These are phyloP conservation scores for Eutrema japonicum DNA, from an alignment of 345 rosid genomes.

Conservation along the genomic window DNA sequence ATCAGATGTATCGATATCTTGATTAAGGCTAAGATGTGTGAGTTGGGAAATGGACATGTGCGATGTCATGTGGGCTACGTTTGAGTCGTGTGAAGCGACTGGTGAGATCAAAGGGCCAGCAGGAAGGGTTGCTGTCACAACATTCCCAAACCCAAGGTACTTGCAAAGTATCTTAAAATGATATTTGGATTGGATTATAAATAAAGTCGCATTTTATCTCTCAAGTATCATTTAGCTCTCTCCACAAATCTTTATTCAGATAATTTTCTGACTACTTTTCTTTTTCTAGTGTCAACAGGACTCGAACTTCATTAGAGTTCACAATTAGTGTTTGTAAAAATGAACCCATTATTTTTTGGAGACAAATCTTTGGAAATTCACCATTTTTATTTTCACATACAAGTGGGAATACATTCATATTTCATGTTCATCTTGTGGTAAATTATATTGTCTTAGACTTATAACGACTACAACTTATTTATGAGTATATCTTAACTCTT, in stretches of 20 bases:
- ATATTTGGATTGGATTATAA: no score
- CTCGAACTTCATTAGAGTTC: conserved; percentile 25
- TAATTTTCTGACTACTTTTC: no score
- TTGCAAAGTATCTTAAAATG: no score
- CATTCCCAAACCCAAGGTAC: no score
- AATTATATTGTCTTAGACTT: background rate
- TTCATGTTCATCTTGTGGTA: background rate
- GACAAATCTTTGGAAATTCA: background rate
- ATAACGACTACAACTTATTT: no score
- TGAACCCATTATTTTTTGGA: conserved; percentile 4
- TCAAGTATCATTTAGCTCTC: no score
- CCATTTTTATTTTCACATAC: background rate
- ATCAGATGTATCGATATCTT: no score
- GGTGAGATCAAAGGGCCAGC: conserved; percentile 54
- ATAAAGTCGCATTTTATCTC: no score
- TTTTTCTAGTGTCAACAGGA: no score
- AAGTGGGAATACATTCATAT: background rate
- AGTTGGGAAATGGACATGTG: conserved; percentile 50
- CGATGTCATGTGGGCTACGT: conserved; percentile 60
- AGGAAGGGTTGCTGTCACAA: conserved; percentile 31
- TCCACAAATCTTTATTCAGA: no score
- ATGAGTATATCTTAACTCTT: no score
- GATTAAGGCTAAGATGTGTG: background rate
- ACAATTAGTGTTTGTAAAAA: conserved; percentile 19
- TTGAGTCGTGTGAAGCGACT: conserved; percentile 70